Base-by-base conservation (phyloP, 2,329 filamentous ascomycete species). In the Huntiella moniliformis region DNA sequence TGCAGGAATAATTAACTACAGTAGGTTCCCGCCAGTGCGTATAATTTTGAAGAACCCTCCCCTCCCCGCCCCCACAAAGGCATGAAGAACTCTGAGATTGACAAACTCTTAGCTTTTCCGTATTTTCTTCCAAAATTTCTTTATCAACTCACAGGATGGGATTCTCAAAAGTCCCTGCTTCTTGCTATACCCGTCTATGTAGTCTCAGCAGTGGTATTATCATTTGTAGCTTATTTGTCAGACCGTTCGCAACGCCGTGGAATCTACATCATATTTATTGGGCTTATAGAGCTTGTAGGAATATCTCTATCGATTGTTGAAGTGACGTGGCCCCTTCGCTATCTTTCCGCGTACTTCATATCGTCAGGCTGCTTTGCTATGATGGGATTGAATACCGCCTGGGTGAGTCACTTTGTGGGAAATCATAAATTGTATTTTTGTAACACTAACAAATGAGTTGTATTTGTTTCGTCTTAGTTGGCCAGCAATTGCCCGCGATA, bases 161-260 rank as follows among this genome's bases (percentile, higher is more conserved):
- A 32, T 18, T 15, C 10, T 11, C 28, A 11, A 4, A 12, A 34
- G 16, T 12, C 16, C 6, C 28, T 40, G 10, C 12, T 41, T 11
- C n/a, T 46, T 2, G n/a, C 3, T 28, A 12, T 33, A 2, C 44
- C 44, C 5, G 39, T 37, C 44, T 41, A 10, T n/a, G 10, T 40
- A 8, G 18, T 37, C 31, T 28, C 44, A 13, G 13, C n/a, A 4
- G 4, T 41, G 3, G 16, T 33, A 5, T 37, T 37, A n/a, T 13
- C 36, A 8, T 5, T 31, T 1, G 15, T 37, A 5, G 16, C 38
- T 6, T 16, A 5, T 13, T 37, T 41, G 5, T 46, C 44, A 4
- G 44, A 46, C 31, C 16, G 33, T 4, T 35, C 42, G 10, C 17
- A 46, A 18, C 13, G 38, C 16, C 38, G 44, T 1, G 44, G 44